Base-by-base conservation (phyloP, 2,329 filamentous ascomycete genomes). In the Ceratocystis papillata region DNA sequence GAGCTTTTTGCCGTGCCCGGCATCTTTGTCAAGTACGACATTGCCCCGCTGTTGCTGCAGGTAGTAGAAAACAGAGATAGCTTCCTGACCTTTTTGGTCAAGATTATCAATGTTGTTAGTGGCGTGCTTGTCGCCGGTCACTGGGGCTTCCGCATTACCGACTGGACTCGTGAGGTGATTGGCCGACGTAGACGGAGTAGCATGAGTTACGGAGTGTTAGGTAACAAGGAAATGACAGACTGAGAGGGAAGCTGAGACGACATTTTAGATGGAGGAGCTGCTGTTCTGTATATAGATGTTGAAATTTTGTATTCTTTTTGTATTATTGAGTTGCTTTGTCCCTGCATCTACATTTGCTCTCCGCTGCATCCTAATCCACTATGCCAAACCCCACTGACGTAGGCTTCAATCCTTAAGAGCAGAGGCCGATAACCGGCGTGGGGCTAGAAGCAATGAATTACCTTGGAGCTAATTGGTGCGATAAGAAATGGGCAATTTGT, bases 11-110 rank as follows among this genome's bases (percentile, higher is more conserved):
- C 79, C 67, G 83, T 96, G 0, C 94, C 94, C 0, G 94, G 94
- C 41, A 85, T 99, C 69, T 99, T 97, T 75, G 89, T 99, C 82
- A 99, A 97, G 79, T 99, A 96, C 77, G 93, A 97, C 74, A 96
- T 99, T 71, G 94, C 99, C 79, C 94, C 94, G 1, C 92, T 99
- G 71, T 79, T 94, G 74, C 80, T 99, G 64, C 87, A 88, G 33
- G 87, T 99, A 53, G 87, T 87, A 69, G 93, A 97, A 78, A 85
- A 86, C 72, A 85, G 91, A 73, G 86, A 87, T 67, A 81, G 88
- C 55, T 79, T 96, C 67, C 76, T 96, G 70, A 80, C 82, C 28
- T 84, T 99, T 71, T 68, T 92, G 57, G 82, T 97, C 70, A 86
- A 93, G 73, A 77, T 96, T 63, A 87, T 97, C 70, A 99, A 99